Evolutionary conservation across 805 yeast genomes (phyloP), one percentile per base, ranked within the genome.

Genomic region (Candida loeiensis): DNA sequence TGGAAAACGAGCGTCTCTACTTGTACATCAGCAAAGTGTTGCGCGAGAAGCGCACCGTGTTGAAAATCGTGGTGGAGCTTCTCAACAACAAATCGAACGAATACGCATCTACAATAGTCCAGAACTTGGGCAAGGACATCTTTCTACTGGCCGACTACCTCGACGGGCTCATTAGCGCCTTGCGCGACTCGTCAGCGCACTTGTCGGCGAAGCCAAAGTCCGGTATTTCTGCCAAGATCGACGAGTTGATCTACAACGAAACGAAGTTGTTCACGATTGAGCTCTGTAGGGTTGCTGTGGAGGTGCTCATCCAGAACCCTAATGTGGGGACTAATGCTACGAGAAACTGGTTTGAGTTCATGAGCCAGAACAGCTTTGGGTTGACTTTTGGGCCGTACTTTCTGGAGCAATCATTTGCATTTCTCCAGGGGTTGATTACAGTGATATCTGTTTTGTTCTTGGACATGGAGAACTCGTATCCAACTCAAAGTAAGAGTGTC

Each of bases 311-410:
- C 13, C 61, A 71, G 31, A 69, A 72, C 29, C 46, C 56, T 12
- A 54, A 64, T 3, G 53, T 61, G 4, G 49, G 61, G 3, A 55
- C 61, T 2, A 36, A 50, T 1, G 64, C 71, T 2, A 69, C 74
- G 2, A 35, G 54, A 2, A 50, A 60, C 7, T 85, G 93, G 93
- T 81, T 82, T 49, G 49, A 60, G 4, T 56, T 79, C 8, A 66
- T 79, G 74, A 55, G 64, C 8, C 46, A 56, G 7, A 50, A 59
- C 8, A 52, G 59, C 27, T 65, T 62, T 34, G 54, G 51, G 4
- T 38, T 41, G 7, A 40, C 45, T 1, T 48, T 64, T 34, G 64
- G 59, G 3, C 60, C 64, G 4, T 43, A 41, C 36, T 51, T 64
- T 13, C 44, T 44, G 46, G 56, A 50, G 6, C 66, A 63, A 34